Evolutionary conservation across 371 early-diverging fungal genomes (phyloP).

Genomic region (Cokeromyces recurvatus): DNA sequence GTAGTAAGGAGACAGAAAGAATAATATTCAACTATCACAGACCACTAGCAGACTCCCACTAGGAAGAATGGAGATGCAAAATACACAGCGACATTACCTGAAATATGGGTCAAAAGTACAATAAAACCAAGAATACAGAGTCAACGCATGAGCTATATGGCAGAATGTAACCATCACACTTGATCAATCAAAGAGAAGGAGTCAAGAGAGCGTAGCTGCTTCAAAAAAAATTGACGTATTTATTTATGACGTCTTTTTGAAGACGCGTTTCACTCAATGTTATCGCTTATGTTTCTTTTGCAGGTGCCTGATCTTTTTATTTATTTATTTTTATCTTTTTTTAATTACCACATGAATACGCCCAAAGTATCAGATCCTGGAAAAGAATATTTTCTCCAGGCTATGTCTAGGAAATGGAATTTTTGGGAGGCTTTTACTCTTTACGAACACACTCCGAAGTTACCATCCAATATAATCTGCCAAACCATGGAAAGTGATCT

Average conservation of each 20-base stretch:
- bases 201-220: not conserved
- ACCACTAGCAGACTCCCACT: slow-evolving; percentile 3
- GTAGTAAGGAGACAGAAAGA: slow-evolving; percentile 1
- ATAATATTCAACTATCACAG: slow-evolving; percentile 5
- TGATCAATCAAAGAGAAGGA: slow-evolving; percentile 1
- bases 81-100: slow-evolving; percentile 1
- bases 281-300: slow-evolving; percentile 1
- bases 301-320: slow-evolving; percentile 3
- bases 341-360: slow-evolving; percentile 5
- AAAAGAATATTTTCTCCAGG: slow-evolving; percentile 11
- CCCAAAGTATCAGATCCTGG: slow-evolving; percentile 9
- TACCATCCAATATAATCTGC: slow-evolving; percentile 8
- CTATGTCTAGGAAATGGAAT: slow-evolving; percentile 8
- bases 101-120: slow-evolving; percentile 2
- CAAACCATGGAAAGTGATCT: slow-evolving; percentile 12
- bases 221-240: not conserved
- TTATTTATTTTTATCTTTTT: too few relatives aligned
- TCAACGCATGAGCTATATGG: slow-evolving; percentile 1
- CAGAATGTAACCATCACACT: not conserved
- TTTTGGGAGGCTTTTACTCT: slow-evolving; percentile 13
- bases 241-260: not conserved
- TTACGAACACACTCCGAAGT: slow-evolving; percentile 10
- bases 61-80: slow-evolving; percentile 6
- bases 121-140: slow-evolving; percentile 5
- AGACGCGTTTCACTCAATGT: too few relatives aligned